Evolutionary conservation across 139 green algal genomes (phyloP), one percentile per base, ranked within the genome.

Genomic region (Gonium pectorale): DNA sequence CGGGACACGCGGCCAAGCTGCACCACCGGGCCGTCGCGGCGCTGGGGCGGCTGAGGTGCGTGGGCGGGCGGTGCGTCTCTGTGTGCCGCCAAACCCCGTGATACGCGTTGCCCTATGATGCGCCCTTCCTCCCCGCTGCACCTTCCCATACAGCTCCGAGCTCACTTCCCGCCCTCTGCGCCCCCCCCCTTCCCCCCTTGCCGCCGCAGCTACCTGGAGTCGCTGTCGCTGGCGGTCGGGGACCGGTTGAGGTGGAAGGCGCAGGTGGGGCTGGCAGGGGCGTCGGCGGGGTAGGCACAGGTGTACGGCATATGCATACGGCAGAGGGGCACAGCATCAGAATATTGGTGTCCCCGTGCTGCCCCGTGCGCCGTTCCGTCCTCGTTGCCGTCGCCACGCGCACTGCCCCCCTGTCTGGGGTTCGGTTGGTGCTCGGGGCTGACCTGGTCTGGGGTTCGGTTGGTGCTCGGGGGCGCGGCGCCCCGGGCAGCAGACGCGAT

Each of bases 221-320:
- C 77, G 2, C 43, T 73, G 26, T 40, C 41, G 5, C 43, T 83
- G 8, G 22, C 2, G 21, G 60, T 83, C 8, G 77, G 77, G 2
- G 41, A 83, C 66, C 41, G 77, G 21, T 62, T 83, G 77, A 8
- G 77, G 6, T 64, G 77, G 62, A 51, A 31, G 3, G 62, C 77
- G 24, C 77, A 83, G 77, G 77, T 83, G 26, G 1, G 66, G 11
- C 46, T 11, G 46, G 46, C 13, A 11, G 13, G 13, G 46, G 13
- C 15, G 46, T 54, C 46, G 46, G 46, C 38, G 38, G 43, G 56
- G 56, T 21, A 21, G 22, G 56, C 24, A 66, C 56, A 29, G 19
- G 56, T 33, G n/a, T 56, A 13, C 13, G 49, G 49, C 49, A 17
- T 17, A 17, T 26, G 17, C 49, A 56, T 56, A 17, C 49, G 17